These are phyloP conservation scores for Kazachstania viticola DNA, from an alignment of 805 yeast genomes.

Conservation along the genomic window DNA sequence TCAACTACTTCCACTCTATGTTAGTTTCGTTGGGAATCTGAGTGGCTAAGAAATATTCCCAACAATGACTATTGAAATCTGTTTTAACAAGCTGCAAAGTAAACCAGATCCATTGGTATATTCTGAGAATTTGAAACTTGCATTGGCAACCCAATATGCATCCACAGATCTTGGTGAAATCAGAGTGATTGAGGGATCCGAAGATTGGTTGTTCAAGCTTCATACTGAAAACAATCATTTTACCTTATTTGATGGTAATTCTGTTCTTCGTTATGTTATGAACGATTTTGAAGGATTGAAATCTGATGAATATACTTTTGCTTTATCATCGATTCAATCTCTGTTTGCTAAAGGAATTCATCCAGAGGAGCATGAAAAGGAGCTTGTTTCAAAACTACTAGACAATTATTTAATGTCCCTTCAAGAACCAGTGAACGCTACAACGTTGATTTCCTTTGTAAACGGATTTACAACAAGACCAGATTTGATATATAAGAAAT, in stretches of 20 bases:
- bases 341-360: conserved; percentile 9
- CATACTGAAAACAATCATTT: no score
- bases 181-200: conserved; percentile 15
- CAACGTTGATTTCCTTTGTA: conserved; percentile 48
- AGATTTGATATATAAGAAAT: conserved; percentile 17
- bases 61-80: no score
- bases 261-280: conserved; percentile 53
- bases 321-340: conserved; percentile 16
- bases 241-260: conserved; percentile 50
- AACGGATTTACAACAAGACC: conserved; percentile 38
- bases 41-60: no score
- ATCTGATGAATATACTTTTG: conserved; percentile 23
- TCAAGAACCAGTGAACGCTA: conserved; percentile 31
- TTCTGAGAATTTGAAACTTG: conserved; percentile 23
- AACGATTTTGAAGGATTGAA: conserved; percentile 32
- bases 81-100: background rate
- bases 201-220: no score
- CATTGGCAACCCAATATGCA: conserved; percentile 19
- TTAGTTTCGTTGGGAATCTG: no score
- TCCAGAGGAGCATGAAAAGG: conserved; percentile 31
- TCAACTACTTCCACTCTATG: no score
- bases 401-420: conserved; percentile 18
- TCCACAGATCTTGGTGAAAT: conserved; percentile 8
- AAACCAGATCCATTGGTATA: conserved; percentile 5
- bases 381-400: conserved; percentile 29